These are phyloP conservation scores for Phytophthora hybrid DNA, from an alignment of 352 stramenopile species.

Conservation along the genomic window DNA sequence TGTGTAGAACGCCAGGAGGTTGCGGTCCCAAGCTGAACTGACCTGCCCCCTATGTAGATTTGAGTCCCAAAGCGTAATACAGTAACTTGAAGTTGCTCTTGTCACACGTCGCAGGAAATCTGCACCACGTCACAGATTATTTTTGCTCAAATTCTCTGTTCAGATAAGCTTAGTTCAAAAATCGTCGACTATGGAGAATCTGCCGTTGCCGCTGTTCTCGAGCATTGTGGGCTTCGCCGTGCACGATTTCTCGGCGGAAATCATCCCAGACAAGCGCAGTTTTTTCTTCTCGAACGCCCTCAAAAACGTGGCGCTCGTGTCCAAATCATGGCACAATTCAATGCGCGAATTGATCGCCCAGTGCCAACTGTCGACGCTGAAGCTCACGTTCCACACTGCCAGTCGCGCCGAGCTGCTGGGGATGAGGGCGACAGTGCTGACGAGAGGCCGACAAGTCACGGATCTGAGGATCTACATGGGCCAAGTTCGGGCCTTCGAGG, in stretches of 20 bases:
- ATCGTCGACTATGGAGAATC: constrained; percentile 3
- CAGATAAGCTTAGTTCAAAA: not conserved
- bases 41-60: not conserved
- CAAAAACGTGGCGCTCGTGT: constrained; percentile 34
- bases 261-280: constrained; percentile 7
- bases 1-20: not conserved
- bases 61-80: not conserved
- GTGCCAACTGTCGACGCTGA: constrained; percentile 24
- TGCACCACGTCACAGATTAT: not conserved
- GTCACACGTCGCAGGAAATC: not conserved
- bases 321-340: constrained; percentile 28
- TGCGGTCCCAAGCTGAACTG: not conserved
- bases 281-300: not conserved
- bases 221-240: constrained; percentile 18
- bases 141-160: not conserved
- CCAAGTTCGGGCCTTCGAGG: constrained; percentile 12
- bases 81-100: not conserved
- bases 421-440: constrained; percentile 7
- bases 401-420: constrained; percentile 31
- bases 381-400: constrained; percentile 31
- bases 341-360: constrained; percentile 31
- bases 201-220: constrained; percentile 12
- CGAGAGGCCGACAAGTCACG: constrained; percentile 27
- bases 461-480: constrained; percentile 45
- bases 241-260: constrained; percentile 8